A percentile compares a stretch with the other conserved stretches of the same genome.
These are phyloP conservation scores for Helianthus annuus DNA, from an alignment of 129 eudicot species.

Conservation along the genomic window HanXRQr2.0-SUNRISE NC_035441.2:132595371-132595870, in stretches of 20 bases:
- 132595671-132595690: conserved; percentile 21
- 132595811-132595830: not conserved
- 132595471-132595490: conserved; percentile 40
- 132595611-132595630: not conserved
- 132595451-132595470: not conserved
- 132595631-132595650: not conserved
- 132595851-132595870: conserved; percentile 92
- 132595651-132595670: not conserved
- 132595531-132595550: conserved; percentile 85
- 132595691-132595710: conserved; percentile 99
- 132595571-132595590: conserved; percentile 57
- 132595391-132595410: conserved; percentile 3
- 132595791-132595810: not conserved
- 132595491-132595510: conserved; percentile 95
- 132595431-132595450: not conserved
- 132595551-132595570: conserved; percentile 76
- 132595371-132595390: conserved; percentile 20
- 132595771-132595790: not conserved
- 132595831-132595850: conserved; percentile 95
- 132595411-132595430: not conserved
- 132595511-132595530: conserved; percentile 82
- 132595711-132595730: conserved; percentile 95
- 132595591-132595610: not conserved
- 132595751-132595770: conserved; percentile 46
- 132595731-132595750: conserved; percentile 95